These are phyloP conservation scores for Thielaviopsis euricoi DNA, from an alignment of 2,329 filamentous ascomycete genomes.

Conservation along the genomic window DNA sequence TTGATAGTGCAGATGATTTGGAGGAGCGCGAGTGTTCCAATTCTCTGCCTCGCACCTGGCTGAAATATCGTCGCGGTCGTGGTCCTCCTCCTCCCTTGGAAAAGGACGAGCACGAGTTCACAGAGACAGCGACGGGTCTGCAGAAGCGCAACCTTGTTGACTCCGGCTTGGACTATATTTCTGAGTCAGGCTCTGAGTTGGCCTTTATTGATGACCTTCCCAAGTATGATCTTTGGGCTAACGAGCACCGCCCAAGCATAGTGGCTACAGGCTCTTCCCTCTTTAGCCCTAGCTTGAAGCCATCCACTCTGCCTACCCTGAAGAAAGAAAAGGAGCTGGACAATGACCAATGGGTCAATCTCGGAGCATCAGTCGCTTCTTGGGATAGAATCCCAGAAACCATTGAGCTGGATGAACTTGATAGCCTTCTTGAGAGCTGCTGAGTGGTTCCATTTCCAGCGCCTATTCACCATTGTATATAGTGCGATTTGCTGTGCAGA, in stretches of 20 bases:
- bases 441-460: conserved; percentile 21
- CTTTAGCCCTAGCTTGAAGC: conserved; percentile 13
- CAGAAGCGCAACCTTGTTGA: conserved; percentile 46
- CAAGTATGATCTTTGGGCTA: conserved; percentile 12
- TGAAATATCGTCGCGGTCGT: conserved; percentile 29
- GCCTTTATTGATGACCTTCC: conserved; percentile 25
- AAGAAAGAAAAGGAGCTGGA: conserved; percentile 27
- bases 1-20: conserved; percentile 43
- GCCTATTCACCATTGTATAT: too few relatives aligned
- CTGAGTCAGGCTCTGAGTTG: conserved; percentile 18
- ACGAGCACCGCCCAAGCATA: conserved; percentile 7
- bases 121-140: conserved; percentile 78
- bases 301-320: conserved; percentile 9
- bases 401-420: conserved; percentile 84
- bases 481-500: background rate
- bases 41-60: conserved; percentile 29
- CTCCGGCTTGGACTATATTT: conserved; percentile 16
- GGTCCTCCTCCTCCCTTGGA: conserved; percentile 80
- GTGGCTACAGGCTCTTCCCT: conserved; percentile 21
- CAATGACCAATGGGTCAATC: conserved; percentile 23
- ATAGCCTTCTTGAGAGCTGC: conserved; percentile 66
- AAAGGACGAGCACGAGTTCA: conserved; percentile 92
- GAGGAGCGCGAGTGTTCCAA: conserved; percentile 35
- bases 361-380: conserved; percentile 17
- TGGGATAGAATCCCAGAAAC: conserved; percentile 67